Conservation (phyloP, 495 filamentous ascomycete genomes). For the Melanomma pulvis-pyrius region DNA sequence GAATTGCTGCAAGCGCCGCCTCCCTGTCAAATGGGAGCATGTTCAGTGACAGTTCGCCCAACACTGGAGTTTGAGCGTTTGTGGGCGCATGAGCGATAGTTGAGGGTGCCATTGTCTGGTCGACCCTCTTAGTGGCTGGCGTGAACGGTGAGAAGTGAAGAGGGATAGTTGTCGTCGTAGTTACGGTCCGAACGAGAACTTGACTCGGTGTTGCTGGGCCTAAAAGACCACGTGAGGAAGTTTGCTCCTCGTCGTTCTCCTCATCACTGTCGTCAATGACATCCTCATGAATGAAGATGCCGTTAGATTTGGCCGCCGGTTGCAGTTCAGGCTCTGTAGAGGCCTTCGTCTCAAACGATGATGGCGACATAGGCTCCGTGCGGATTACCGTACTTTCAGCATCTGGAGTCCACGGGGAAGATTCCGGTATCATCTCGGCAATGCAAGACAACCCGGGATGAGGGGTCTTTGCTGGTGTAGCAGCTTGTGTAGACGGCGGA, state of each 20-base stretch:
- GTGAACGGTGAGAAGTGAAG: slow-evolving; percentile 46
- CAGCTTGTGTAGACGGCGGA: neutral
- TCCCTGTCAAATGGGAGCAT: slow-evolving; percentile 44
- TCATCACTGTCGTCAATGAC: slow-evolving; percentile 14
- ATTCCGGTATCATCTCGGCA: slow-evolving; percentile 21
- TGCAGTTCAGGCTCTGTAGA: neutral
- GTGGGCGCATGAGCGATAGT: slow-evolving; percentile 33
- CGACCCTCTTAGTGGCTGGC: slow-evolving; percentile 19
- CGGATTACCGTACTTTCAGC: slow-evolving; percentile 30
- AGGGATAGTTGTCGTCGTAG: slow-evolving; percentile 49
- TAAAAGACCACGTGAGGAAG: slow-evolving; percentile 28
- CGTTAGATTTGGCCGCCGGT: neutral
- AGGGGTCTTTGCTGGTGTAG: slow-evolving; percentile 15
- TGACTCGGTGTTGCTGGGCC: slow-evolving; percentile 29
- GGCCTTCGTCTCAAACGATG: slow-evolving; percentile 1
- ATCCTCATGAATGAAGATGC: slow-evolving; percentile 28
- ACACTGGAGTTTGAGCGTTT: slow-evolving; percentile 18
- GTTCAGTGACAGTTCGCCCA: slow-evolving; percentile 28
- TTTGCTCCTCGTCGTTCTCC: slow-evolving; percentile 25
- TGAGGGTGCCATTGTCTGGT: slow-evolving; percentile 28
- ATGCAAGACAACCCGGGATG: slow-evolving; percentile 12
- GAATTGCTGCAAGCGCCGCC: slow-evolving; percentile 47
- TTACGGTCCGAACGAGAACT: slow-evolving; percentile 43
- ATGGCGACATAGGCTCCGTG: slow-evolving; percentile 17
- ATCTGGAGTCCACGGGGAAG: slow-evolving; percentile 33